Conservation (phyloP, 768 basidiomycete genomes). For the Suillus weaverae region DNA sequence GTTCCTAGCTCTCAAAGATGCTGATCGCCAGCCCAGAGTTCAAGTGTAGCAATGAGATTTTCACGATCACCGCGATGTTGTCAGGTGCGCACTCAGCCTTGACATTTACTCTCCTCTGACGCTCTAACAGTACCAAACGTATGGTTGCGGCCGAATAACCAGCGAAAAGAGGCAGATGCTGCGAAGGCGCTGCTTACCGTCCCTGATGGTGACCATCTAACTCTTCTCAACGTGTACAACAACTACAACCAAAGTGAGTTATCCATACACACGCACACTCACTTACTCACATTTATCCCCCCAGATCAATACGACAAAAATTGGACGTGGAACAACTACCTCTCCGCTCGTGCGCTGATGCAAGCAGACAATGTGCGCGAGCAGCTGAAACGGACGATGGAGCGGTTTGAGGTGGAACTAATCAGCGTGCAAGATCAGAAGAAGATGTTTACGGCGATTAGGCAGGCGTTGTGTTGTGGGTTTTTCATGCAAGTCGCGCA, state of each 20-base stretch:
- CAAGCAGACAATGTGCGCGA: conserved; percentile 94
- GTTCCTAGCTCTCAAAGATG: conserved; percentile 74
- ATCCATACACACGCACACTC: not conserved
- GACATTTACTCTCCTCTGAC: conserved; percentile 1
- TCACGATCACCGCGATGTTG: conserved; percentile 95
- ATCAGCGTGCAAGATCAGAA: conserved; percentile 66
- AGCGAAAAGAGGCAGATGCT: conserved; percentile 86
- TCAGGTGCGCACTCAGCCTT: conserved; percentile 52
- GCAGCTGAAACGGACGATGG: conserved; percentile 90
- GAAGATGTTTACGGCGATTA: conserved; percentile 73
- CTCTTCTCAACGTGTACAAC: conserved; percentile 93
- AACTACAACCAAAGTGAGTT: conserved; percentile 78
- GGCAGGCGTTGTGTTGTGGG: conserved; percentile 83
- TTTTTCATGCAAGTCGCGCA: conserved; percentile 99
- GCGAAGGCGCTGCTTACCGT: conserved; percentile 88
- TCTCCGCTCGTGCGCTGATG: conserved; percentile 76
- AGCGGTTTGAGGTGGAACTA: conserved; percentile 80
- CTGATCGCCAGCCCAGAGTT: conserved; percentile 94
- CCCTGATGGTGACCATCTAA: conserved; percentile 94
- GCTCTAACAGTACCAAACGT: conserved; percentile 66
- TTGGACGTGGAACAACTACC: conserved; percentile 92
- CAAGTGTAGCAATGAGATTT: conserved; percentile 92
- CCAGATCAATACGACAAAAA: conserved; percentile 74
- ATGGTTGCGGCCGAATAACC: conserved; percentile 87
- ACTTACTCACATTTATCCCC: not conserved